These are phyloP conservation scores for Atkinsonella texensis DNA, from an alignment of 2,329 filamentous ascomycete genomes.

Conservation along the genomic window DNA sequence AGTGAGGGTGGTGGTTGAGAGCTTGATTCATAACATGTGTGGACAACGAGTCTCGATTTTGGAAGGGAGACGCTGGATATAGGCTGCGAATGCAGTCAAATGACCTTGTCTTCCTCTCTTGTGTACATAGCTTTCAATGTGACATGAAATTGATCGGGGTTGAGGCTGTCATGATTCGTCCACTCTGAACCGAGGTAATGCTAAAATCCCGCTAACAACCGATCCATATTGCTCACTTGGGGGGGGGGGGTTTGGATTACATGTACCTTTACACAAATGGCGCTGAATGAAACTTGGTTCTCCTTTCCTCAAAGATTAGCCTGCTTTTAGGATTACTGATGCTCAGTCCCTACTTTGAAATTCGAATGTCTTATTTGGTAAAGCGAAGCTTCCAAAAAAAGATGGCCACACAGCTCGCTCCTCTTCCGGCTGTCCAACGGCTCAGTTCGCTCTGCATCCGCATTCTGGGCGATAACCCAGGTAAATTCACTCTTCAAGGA, in stretches of 20 bases:
- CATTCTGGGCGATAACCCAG: slow-evolving; percentile 81
- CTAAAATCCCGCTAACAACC: not conserved
- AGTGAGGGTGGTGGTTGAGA: not conserved
- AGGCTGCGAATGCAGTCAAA: not conserved
- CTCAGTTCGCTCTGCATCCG: slow-evolving; percentile 69
- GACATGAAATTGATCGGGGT: not conserved
- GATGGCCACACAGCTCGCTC: slow-evolving; percentile 29
- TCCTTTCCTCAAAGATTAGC: too few relatives aligned
- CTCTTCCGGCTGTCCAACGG: slow-evolving; percentile 62
- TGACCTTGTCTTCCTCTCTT: not conserved
- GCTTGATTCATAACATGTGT: too few relatives aligned
- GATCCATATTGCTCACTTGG: not conserved
- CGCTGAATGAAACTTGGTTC: too few relatives aligned
- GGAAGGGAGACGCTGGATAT: not conserved
- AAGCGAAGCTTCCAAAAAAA: not conserved
- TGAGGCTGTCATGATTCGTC: not conserved
- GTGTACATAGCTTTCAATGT: not conserved
- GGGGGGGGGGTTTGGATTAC: not conserved
- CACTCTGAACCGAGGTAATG: not conserved
- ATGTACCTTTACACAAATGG: too few relatives aligned
- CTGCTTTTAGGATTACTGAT: too few relatives aligned
- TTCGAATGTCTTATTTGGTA: not conserved
- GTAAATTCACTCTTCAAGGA: slow-evolving; percentile 64
- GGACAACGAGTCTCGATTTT: not conserved
- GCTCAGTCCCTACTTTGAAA: not conserved